Base-by-base conservation (phyloP, 2,329 filamentous ascomycete species). In the Fusarium siculi region DNA sequence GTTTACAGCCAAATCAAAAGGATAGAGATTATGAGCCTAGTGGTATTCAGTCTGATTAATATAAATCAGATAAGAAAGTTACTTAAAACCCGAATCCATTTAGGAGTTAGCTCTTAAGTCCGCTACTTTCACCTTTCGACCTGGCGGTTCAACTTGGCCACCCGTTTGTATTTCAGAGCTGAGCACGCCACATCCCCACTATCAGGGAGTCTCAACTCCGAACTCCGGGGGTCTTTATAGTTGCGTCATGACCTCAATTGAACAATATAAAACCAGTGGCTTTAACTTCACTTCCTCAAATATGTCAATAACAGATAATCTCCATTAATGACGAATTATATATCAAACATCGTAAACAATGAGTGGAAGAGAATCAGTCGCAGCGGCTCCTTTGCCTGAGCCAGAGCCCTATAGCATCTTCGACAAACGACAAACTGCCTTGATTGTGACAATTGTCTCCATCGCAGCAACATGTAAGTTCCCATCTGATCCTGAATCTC, bases 401-500 rank as follows among this genome's bases (percentile, higher is more conserved):
- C 7, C 5, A 15, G 28, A 44, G 18, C 86, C 85, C 1, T 85
- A 85, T 70, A 88, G 81, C 72, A 86, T 89, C 30, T 88, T 88
- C 32, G 85, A 87, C 71, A 81, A 79, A 39, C 78, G 82, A 9
- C 87, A 89, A 74, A 87, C 86, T 66, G 79, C 81, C 6, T 25
- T 88, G 0, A 86, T 89, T 32, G 80, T 88, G 1, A 64, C 82
- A 7, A 77, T 87, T 11, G 83, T 85, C 11, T 87, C 87, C 0
- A 82, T 82, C 14, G 87, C 86, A 4, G 86, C 87, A 30, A 88
- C 87, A 3, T 88, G 84, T 87, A 77, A 78, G 80, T 12, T 4
- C 8, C 5, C 2, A 7, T 0, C 7, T 4, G 0, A 14, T 74
- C 25, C 12, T 9, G 2, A 9, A 4, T 8, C 6, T 32, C 0